Evolutionary conservation across 257 asterid genomes (phyloP).

Genomic region (Anisodus tanguticus): DNA sequence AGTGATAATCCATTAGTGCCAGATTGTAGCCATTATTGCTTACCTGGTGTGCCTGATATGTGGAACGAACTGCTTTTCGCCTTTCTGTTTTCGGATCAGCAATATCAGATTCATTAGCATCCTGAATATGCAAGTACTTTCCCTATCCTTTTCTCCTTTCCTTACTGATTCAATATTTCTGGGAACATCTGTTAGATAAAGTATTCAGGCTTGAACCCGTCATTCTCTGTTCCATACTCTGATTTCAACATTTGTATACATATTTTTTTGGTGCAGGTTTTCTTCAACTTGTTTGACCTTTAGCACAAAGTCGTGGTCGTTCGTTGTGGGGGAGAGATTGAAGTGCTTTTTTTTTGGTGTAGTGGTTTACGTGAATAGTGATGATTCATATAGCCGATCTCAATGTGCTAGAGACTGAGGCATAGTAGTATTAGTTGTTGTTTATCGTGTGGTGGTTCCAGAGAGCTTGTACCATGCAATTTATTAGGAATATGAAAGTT

Average conservation of each 20-base stretch:
- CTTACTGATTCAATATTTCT: not conserved
- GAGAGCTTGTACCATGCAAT: not conserved
- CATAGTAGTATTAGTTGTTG: not conserved
- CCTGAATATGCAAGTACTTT: conserved; percentile 35
- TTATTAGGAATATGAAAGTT: not conserved
- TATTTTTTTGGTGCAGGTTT: not conserved
- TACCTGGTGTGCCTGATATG: conserved; percentile 89
- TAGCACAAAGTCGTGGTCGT: not conserved
- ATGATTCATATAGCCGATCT: not conserved
- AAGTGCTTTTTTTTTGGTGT: not conserved
- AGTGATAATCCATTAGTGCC: conserved; percentile 76
- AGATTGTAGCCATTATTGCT: conserved; percentile 96
- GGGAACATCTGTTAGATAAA: not conserved
- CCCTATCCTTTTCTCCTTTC: not conserved
- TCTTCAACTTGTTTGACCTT: not conserved
- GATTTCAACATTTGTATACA: conserved; percentile 15
- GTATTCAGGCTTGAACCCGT: not conserved
- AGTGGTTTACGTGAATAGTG: not conserved
- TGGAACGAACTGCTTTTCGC: conserved; percentile 86
- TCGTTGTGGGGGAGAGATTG: not conserved
- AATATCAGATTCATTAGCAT: conserved; percentile 25
- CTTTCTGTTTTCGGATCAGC: conserved; percentile 43
- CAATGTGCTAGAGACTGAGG: not conserved
- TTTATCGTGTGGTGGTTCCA: not conserved
- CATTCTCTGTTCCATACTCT: not conserved